Evolutionary conservation across 179 eudicot genomes (phyloP).

Genomic region (Pouteria campechiana): DNA sequence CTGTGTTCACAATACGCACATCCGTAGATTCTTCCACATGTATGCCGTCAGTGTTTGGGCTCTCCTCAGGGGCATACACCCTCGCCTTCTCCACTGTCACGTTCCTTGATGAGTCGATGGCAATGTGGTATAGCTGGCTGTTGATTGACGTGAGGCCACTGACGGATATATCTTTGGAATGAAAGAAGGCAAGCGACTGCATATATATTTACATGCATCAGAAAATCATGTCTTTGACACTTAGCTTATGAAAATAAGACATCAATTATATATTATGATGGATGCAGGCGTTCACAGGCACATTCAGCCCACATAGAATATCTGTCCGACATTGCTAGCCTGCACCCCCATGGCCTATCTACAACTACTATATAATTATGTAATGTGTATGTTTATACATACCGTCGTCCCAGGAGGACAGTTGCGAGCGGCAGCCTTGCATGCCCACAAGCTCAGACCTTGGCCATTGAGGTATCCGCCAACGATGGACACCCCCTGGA

Average conservation of each 20-base stretch:
- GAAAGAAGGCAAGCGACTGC: constrained; percentile 32
- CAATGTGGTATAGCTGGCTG: constrained; percentile 36
- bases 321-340: too few species aligned
- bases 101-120: constrained; percentile 15
- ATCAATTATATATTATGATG: neutral
- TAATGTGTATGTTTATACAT: neutral
- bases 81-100: constrained; percentile 22
- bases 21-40: constrained; percentile 18
- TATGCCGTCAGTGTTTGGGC: constrained; percentile 24
- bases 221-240: neutral
- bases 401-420: constrained; percentile 14
- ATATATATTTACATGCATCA: neutral
- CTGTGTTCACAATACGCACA: constrained; percentile 12
- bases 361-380: neutral
- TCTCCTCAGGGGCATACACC: constrained; percentile 10
- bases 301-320: neutral
- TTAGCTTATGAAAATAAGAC: neutral
- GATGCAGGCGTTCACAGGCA: neutral
- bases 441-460: constrained; percentile 11
- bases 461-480: constrained; percentile 14
- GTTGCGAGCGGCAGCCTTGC: constrained; percentile 6
- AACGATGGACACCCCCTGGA: constrained; percentile 1
- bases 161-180: constrained; percentile 23
- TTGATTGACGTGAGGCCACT: constrained; percentile 13
- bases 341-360: too few species aligned